Evolutionary conservation across 179 eudicot species (phyloP).

Genomic region (Silene vulgaris): DNA sequence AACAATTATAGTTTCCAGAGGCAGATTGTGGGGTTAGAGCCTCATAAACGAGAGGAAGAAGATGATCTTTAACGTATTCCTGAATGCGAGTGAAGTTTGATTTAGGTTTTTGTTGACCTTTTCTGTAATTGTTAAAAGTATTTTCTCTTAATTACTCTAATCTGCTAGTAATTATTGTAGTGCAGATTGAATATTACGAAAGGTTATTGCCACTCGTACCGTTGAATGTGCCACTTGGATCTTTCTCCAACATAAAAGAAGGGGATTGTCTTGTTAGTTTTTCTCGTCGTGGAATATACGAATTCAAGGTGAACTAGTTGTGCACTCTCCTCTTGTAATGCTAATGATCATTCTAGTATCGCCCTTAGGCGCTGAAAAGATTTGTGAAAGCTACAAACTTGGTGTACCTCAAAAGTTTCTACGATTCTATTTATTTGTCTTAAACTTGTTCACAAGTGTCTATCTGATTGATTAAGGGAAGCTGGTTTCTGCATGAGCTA

Average conservation of each 20-base stretch:
- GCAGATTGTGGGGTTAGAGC: neutral
- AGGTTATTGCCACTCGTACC: slow-evolving; percentile 91
- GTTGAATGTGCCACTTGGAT: slow-evolving; percentile 62
- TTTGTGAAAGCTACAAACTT: neutral
- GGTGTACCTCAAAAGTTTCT: neutral
- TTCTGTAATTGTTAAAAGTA: slow-evolving; percentile 13
- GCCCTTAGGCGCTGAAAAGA: neutral
- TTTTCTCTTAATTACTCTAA: slow-evolving; percentile 15
- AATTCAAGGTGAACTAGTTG: slow-evolving; percentile 48
- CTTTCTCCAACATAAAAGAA: slow-evolving; percentile 58
- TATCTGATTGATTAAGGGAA: neutral
- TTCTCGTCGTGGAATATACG: slow-evolving; percentile 72
- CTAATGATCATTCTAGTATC: neutral
- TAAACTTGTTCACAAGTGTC: neutral
- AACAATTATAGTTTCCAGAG: neutral
- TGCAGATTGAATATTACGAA: slow-evolving; percentile 73
- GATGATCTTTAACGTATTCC: neutral
- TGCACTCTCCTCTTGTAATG: neutral
- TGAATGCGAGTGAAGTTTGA: neutral
- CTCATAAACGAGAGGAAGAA: neutral
- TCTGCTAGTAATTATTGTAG: neutral
- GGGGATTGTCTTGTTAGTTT: slow-evolving; percentile 96
- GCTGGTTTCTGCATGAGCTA: neutral
- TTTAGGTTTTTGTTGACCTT: neutral
- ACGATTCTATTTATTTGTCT: neutral